phyloP scores from a whole-genome alignment of 139 green algal genomes.

The Choricystis sp. region DNA sequence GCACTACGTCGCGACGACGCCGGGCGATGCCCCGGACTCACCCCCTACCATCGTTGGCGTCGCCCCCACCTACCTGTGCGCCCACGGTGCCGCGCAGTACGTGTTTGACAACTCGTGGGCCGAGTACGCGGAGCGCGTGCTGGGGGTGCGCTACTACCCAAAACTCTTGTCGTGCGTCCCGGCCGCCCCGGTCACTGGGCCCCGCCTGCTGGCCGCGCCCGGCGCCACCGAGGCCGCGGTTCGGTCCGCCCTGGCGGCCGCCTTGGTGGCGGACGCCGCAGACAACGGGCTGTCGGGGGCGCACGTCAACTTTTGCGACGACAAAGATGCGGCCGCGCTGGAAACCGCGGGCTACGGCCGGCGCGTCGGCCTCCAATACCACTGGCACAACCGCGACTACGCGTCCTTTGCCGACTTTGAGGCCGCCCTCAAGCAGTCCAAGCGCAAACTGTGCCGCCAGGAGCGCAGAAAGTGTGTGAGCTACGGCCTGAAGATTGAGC shows the following conservation, averaged over 20 bases:
- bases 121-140: conserved; percentile 2
- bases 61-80: neutral
- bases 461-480: neutral
- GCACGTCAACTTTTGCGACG: conserved; percentile 65
- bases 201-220: conserved; percentile 19
- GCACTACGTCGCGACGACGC: neutral
- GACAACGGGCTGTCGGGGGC: conserved; percentile 26
- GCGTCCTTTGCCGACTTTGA: conserved; percentile 67
- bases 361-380: conserved; percentile 33
- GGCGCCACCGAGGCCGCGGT: conserved; percentile 7
- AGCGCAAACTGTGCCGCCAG: conserved; percentile 67
- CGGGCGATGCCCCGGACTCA: neutral
- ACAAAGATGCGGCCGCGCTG: conserved; percentile 37
- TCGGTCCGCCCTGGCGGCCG: conserved; percentile 14
- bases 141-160: conserved; percentile 56
- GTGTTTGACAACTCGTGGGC: conserved; percentile 50
- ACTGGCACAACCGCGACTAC: conserved; percentile 28
- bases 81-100: conserved; percentile 28
- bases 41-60: neutral
- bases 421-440: conserved; percentile 53
- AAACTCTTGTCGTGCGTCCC: conserved; percentile 62
- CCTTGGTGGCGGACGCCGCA: conserved; percentile 11
- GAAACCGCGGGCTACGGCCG: conserved; percentile 35
- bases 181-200: conserved; percentile 63
- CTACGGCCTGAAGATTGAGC: neutral